Base-by-base conservation (phyloP, 75 land plant genomes). In the Picea sitchensis region DNA sequence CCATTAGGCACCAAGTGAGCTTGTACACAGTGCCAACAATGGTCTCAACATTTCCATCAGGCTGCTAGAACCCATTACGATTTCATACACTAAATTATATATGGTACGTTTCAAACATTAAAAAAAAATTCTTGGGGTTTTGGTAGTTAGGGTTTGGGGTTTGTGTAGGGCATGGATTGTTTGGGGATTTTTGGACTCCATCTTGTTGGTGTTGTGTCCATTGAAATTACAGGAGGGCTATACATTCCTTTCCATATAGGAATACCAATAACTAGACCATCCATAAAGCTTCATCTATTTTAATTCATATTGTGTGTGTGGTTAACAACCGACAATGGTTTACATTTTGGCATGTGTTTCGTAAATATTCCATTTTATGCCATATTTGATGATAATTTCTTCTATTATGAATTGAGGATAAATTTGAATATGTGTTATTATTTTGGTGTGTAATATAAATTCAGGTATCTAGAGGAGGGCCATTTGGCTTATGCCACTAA, bases 201-300 rank as follows among this genome's bases (percentile, higher is more conserved):
- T 97, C 83, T 96, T 74, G 99, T 95, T 68, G 99, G 99, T 36
- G 95, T 96, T 58, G 99, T 96, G 30, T 97, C 97, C 61, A 95
- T 96, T 69, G 99, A 96, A 80, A 88, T 96, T 31, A 96, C 95
- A n/a, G 99, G 99, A 75, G 99, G 99, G 23, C 99, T 98, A 20
- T 90, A 93, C 7, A 77, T 96, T 65, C 91, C 98, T n/a, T 96
- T 92, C 80, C 95, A 95, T 73, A 93, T 98, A 14, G 99, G 99
- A 0, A 92, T 97, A 31, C 60, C 81, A 91, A 96, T 96, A 30
- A 78, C 84, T 26, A 26, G 73, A 26, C 26, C 26, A 26, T 26
- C 26, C 26, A 26, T 26, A 26, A 26, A 26, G 26, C 26, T 26
- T 26, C 26, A 26, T 26, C 26, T 26, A 26, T 26, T 47, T 61